Conservation (phyloP, 2,329 filamentous ascomycete genomes). For the Cladophialophora bantiana region DNA sequence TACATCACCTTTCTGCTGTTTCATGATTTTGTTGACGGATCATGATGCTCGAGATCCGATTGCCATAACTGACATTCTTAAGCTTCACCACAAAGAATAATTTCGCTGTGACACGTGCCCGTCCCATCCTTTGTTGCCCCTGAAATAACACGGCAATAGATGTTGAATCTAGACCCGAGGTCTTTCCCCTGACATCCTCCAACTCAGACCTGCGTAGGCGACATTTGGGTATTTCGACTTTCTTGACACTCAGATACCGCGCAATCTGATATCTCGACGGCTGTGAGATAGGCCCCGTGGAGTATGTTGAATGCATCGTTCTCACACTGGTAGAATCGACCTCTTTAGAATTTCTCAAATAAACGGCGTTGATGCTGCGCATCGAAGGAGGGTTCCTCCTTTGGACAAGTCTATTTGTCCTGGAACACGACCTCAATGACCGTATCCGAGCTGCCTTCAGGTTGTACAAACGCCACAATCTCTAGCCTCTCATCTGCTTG, state of each 20-base stretch:
- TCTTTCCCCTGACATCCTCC: too few relatives aligned
- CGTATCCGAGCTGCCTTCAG: conserved; percentile 15
- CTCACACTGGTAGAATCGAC: too few relatives aligned
- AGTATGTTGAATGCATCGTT: too few relatives aligned
- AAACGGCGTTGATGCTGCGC: background rate
- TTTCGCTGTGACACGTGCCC: background rate
- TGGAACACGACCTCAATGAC: conserved; percentile 21
- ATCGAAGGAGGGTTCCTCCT: background rate
- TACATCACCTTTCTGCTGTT: background rate
- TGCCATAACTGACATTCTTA: background rate
- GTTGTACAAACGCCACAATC: conserved; percentile 8
- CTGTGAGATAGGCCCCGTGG: too few relatives aligned
- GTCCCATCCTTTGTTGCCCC: background rate
- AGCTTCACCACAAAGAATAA: background rate
- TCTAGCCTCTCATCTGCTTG: conserved; percentile 16
- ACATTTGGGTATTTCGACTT: too few relatives aligned
- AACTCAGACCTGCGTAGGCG: too few relatives aligned
- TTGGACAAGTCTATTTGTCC: background rate
- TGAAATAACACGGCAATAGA: background rate
- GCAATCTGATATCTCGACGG: too few relatives aligned
- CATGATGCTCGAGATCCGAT: background rate
- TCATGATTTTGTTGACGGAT: background rate
- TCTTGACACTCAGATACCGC: too few relatives aligned
- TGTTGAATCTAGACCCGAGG: background rate
- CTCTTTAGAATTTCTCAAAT: too few relatives aligned